Base-by-base conservation (phyloP, 352 stramenopile species). In the Phytophthora agathidicida region DNA sequence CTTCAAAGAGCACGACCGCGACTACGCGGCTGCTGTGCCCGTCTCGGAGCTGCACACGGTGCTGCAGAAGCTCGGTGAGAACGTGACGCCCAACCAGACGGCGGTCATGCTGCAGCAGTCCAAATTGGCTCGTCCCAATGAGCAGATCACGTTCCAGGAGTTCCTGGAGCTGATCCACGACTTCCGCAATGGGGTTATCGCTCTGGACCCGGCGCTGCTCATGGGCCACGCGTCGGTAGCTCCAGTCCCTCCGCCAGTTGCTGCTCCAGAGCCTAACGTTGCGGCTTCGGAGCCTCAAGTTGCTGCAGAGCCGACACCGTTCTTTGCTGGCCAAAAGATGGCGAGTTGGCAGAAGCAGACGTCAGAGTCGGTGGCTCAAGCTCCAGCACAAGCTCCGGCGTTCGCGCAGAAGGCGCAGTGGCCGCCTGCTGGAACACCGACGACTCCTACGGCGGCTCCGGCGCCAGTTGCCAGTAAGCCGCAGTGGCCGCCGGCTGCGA, bases 1-100 rank as follows among this genome's bases (percentile, higher is more conserved):
- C 26, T 96, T 96, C 66, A 91, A 91, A 51, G 78, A 91, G 72
- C 87, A 92, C 47, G 86, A 96, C 65, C 60, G 54, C 43, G 80
- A 96, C 68, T 82, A 79, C 39, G 70, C 70, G 10, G 86, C 80
- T 5, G 80, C 79, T 8, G 79, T 94, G 33, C 51, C 73, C 7
- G 44, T 69, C 24, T 28, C 7, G 3, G 77, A 93, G 17, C 51
- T 94, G 13, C 67, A 75, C 48, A 79, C 67, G 2, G 73, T 93
- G 60, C 68, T 96, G 44, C 69, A 83, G 9, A 82, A 92, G 54
- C 78, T 95, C 26, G 88, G 88, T 22, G 84, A 96, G 73, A 87
- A 91, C 37, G 72, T 93, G 19, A 88, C 80, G 24, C 67, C 80
- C 16, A 76, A 77, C 23, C 77, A 91, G 54, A 69, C 77, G 7